Base-by-base conservation (phyloP, 2,329 filamentous ascomycete species). In the Cytospora piceae region DNA sequence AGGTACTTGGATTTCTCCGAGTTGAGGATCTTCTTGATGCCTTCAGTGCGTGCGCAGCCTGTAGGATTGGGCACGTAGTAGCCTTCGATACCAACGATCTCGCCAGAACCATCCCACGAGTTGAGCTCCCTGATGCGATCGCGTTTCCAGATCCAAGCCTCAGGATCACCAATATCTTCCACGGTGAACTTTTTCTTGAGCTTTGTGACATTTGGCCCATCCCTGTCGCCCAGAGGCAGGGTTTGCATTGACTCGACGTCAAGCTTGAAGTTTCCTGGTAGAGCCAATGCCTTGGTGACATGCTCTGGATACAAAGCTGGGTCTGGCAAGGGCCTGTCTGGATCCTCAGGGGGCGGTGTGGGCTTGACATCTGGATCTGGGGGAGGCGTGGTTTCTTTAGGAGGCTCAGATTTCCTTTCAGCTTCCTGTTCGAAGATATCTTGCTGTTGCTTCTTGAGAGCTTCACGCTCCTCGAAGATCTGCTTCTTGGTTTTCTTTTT, bases 1-100 rank as follows among this genome's bases (percentile, higher is more conserved):
- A 99, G 85, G 75, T 99, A 99, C 75, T 97, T 97, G 32, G 94
- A 97, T 81, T 99, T 99, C 77, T 99, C 95, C 0, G 93, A 92
- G 76, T 99, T 96, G 68, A 96, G 85, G 64, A 99, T 98, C 82
- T 94, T 96, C 81, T 96, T 94, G 73, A 93, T 89, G 32, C 93
- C 94, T 79, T 99, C 94, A 0, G 95, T 97, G 64, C 95, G 87
- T 64, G 95, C 95, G 71, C 88, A 91, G 39, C 95, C 95, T 12
- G 93, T 93, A 0, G 84, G 68, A 70, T 97, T 99, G 0, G 92
- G 88, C 51, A 97, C 92, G 74, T 97, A 98, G 72, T 89, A 89
- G 24, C 87, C 87, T 37, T 83, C 82, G 54, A 89, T 88, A 5
- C 67, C 64, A 4, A 74, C 72, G 2, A 76, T 72, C n/a, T 71